Evolutionary conservation across 148 eudicot genomes (phyloP).

Genomic region (Bassia scoparia): DNA sequence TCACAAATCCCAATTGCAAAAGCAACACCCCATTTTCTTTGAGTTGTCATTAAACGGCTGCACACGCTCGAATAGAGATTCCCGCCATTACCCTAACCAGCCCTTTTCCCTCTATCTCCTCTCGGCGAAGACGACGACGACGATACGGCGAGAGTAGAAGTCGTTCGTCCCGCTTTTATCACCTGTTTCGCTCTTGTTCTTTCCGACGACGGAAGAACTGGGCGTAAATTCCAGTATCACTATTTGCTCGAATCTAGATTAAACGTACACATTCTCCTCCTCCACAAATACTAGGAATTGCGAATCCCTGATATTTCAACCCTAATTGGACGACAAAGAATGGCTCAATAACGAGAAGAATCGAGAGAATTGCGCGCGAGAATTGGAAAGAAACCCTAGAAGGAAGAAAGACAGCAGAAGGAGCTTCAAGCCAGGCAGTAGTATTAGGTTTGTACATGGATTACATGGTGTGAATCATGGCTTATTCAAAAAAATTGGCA

Average conservation of each 20-base stretch:
- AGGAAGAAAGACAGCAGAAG: conserved; percentile 32
- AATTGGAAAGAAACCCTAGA: conserved; percentile 37
- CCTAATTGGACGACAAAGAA: conserved; percentile 37
- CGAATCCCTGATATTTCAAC: conserved; percentile 28
- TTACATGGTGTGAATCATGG: conserved; percentile 43
- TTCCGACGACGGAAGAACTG: conserved; percentile 30
- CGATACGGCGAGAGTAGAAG: conserved; percentile 26
- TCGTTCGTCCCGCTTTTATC: conserved; percentile 30
- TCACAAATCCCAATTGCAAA: conserved; percentile 69
- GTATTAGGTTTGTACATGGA: conserved; percentile 30
- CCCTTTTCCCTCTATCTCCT: conserved; percentile 55
- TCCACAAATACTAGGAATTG: conserved; percentile 23
- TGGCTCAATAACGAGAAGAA: conserved; percentile 21
- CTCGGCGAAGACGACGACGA: conserved; percentile 28
- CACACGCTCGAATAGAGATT: conserved; percentile 77
- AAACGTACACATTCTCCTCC: conserved; percentile 22
- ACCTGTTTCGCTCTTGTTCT: conserved; percentile 39
- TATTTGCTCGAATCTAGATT: conserved; percentile 38
- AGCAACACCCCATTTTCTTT: conserved; percentile 66
- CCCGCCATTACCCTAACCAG: conserved; percentile 38
- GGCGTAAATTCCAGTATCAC: conserved; percentile 34
- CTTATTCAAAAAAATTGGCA: conserved; percentile 37
- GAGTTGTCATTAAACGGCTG: conserved; percentile 75
- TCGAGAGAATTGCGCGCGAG: conserved; percentile 19
- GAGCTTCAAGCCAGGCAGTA: conserved; percentile 33